Evolutionary conservation across 306 rosid genomes (phyloP), one percentile per base, ranked within the genome.

Genomic region (Hylodesmum podocarpum): DNA sequence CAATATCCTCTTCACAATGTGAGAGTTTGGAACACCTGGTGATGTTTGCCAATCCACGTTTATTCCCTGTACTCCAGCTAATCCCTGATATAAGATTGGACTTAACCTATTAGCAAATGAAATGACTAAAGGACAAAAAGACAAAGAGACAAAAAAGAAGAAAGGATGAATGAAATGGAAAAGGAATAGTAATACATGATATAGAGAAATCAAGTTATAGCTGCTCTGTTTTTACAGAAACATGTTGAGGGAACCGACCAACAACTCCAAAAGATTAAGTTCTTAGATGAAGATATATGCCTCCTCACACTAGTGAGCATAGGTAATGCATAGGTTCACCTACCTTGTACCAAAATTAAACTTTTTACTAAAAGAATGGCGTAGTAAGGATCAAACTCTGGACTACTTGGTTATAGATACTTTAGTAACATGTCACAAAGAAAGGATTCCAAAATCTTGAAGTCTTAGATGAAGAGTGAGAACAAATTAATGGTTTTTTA

Each of bases 41-140:
- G 87, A 4, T 72, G 74, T 72, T 64, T 87, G 86, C 91, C 91
- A 87, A 59, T 84, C 88, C 62, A 84, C 76, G 27, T 77, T 84
- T 67, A 76, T 72, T 77, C 90, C 90, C 41, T 81, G 90, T 41
- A 64, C 78, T 72, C 87, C 88, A 34, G 65, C 80, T 66, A 87
- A 75, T 57, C 81, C 73, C 91, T 87, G 75, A 66, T 67, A 33
- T 58, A 79, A 76, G 18, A 81, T 55, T 70, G 55, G 47, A 77
- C 58, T 27, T 28, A 79, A 29, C 24, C 74, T 50, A 65, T 86
- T 67, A 86, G 73, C 19, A 72, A 51, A 41, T 39, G 43, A 65
- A 63, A 40, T 67, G 29, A 75, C 29, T 39, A 14, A 25, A 41
- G 63, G 59, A 27, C 19, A 4, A 27, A 40, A 24, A 24, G 7